Evolutionary conservation across 805 yeast species (phyloP), one percentile per base, ranked within the genome.

Genomic region (Yamadazyma laniorum): DNA sequence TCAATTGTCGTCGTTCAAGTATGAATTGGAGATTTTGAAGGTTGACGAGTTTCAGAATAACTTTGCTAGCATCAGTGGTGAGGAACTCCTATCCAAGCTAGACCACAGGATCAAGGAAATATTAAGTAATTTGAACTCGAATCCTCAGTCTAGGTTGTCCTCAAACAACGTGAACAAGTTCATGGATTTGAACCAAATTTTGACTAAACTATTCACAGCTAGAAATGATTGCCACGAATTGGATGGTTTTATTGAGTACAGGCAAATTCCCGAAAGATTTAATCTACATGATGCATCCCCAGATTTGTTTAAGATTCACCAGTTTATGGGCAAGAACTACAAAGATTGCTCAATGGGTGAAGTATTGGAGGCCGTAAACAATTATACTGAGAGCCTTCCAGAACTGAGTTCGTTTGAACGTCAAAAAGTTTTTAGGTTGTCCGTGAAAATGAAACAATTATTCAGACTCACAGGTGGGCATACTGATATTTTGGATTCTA

Each of bases 171-270:
- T 47, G 3, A 34, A 34, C 19, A 33, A 36, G 25, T 50, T 49
- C 33, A 43, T 48, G 12, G 50, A 47, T 15, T 40, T 56, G 33
- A 31, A 46, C 25, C 45, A 43, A 9, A 36, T 48, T n/a, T 45
- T 56, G 35, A 32, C 39, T 2, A 22, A 50, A 52, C 65, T 33
- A 62, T 78, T n/a, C 53, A 55, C 60, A 17, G 46, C 74, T 21
- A 78, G 79, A 43, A 79, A 80, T 12, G 82, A 81, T 1, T 72
- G 76, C 47, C 62, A 78, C 2, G 72, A 72, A 32, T 66, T 77
- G 13, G 42, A 39, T 26, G 18, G 23, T 1, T 17, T 65, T 79
- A 49, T 40, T 22, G 37, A 32, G 19, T 40, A 40, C 28, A 33
- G 12, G 11, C 44, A 40, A 17, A 23, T 40, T 8, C 44, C 44